phyloP scores from a whole-genome alignment of 441 rosid species.

The Daphne laureola region DNA sequence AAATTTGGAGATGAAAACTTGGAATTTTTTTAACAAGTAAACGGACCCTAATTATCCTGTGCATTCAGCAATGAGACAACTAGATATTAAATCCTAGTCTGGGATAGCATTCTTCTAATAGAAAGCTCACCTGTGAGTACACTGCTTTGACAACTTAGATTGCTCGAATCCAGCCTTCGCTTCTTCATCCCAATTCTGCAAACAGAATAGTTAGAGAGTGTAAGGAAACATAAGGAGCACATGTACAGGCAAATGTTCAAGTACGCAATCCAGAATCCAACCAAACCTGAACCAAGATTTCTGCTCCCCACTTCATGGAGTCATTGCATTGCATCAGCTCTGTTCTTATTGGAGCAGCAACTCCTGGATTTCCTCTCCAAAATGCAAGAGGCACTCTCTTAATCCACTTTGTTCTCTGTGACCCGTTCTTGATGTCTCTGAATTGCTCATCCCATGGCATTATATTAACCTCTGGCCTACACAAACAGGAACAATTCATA shows the following conservation, averaged over 20 bases:
- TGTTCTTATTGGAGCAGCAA: constrained; percentile 43
- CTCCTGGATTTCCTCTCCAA: constrained; percentile 88
- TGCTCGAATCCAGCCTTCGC: constrained; percentile 51
- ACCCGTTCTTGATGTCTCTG: constrained; percentile 52
- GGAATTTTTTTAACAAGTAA: too few species aligned
- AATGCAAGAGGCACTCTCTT: constrained; percentile 46
- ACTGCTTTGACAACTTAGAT: constrained; percentile 68
- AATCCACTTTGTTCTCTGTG: constrained; percentile 40
- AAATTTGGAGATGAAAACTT: too few species aligned
- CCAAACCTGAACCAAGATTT: constrained; percentile 70
- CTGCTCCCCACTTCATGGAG: constrained; percentile 57
- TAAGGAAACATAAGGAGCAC: not conserved
- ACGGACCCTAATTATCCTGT: too few species aligned
- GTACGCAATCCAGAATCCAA: constrained; percentile 2
- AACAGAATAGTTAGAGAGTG: not conserved
- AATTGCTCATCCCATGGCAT: constrained; percentile 70
- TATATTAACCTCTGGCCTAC: constrained; percentile 76
- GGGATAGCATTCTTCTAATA: not conserved
- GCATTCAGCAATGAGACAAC: not conserved
- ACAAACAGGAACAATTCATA: not conserved
- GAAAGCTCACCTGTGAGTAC: constrained; percentile 43
- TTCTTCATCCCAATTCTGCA: constrained; percentile 71
- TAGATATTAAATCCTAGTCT: not conserved
- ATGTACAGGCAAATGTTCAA: not conserved
- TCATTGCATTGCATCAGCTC: constrained; percentile 57